Base-by-base conservation (phyloP, 1,284 basidiomycete species). In the Agroathelia rolfsii region DNA sequence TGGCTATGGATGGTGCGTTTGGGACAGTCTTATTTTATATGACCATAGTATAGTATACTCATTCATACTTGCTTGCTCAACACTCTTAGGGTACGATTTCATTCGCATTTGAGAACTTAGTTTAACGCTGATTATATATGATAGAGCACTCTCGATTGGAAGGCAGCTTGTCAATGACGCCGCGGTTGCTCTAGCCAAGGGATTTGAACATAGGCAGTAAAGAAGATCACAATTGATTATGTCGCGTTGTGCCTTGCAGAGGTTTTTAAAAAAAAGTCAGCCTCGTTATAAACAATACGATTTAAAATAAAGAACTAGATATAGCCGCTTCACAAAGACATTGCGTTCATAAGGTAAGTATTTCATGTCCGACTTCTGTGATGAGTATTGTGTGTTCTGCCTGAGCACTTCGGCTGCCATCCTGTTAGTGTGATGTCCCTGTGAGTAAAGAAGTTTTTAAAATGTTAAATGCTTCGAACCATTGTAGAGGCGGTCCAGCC, bases 311-410 rank as follows among this genome's bases (percentile, higher is more conserved):
- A n/a, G n/a, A n/a, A n/a, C n/a, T n/a, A n/a, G n/a, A n/a, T n/a
- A n/a, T n/a, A n/a, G n/a, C n/a, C n/a, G n/a, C n/a, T n/a, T n/a
- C n/a, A n/a, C n/a, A n/a, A n/a, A n/a, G n/a, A n/a, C n/a, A n/a
- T n/a, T n/a, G n/a, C n/a, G n/a, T n/a, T n/a, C n/a, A n/a, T n/a
- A n/a, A n/a, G n/a, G 80, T 84, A 14, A 84, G 51, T 7, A 84
- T 65, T 10, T 82, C 76, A 2, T 57, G 74, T 0, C 84, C 85
- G 4, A 55, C 57, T 22, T 86, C 67, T 1, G 85, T 92, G 38
- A 92, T 84, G 20, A 90, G 61, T 6, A 93, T 61, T 70, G 80
- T 90, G 52, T 92, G 86, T 51, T 93, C 88, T 11, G 78, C 81
- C 55, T 90, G 87, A 2, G 87, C 86, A 28, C 76, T 74, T 10